A percentile compares a stretch with the other conserved stretches of the same genome.
Conservation (phyloP, 2,329 filamentous ascomycete species). For the Colletotrichum shisoi region DNA sequence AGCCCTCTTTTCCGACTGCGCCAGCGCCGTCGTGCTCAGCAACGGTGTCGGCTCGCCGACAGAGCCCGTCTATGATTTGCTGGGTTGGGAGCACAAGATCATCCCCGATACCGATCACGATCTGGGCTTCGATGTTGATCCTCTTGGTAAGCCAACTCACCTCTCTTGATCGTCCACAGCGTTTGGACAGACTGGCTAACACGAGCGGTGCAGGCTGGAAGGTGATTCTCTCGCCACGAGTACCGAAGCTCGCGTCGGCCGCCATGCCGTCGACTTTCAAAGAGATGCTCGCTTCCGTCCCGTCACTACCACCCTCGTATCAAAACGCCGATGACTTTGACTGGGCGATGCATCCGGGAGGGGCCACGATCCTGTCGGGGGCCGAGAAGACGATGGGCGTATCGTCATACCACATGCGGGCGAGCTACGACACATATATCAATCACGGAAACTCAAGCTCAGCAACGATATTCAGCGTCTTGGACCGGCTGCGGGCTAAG, state of each 20-base stretch:
- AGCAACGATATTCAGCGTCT: constrained; percentile 72
- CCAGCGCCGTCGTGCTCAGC: constrained; percentile 70
- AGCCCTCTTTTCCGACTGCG: constrained; percentile 74
- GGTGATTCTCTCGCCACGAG: constrained; percentile 68
- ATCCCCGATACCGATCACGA: constrained; percentile 69
- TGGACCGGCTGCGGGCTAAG: constrained; percentile 66
- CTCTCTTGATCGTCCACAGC: background rate
- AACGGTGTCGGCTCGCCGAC: constrained; percentile 64
- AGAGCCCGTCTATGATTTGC: constrained; percentile 64
- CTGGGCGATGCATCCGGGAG: constrained; percentile 77
- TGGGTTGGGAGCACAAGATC: constrained; percentile 71
- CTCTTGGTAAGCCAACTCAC: constrained; percentile 56
- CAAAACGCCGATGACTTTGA: constrained; percentile 67
- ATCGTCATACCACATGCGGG: constrained; percentile 69
- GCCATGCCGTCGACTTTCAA: constrained; percentile 63
- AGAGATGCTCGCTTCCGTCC: constrained; percentile 60
- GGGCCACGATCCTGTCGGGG: constrained; percentile 70
- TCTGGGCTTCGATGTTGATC: constrained; percentile 71
- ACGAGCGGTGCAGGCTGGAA: constrained; percentile 63
- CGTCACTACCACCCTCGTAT: constrained; percentile 55
- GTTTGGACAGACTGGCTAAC: constrained; percentile 36
- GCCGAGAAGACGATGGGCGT: constrained; percentile 67
- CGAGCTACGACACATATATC: constrained; percentile 74
- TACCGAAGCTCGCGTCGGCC: constrained; percentile 64
- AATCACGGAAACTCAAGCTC: constrained; percentile 74